These are phyloP conservation scores for Cladophialophora exuberans DNA, from an alignment of 2,329 filamentous ascomycete species.

Conservation along the genomic window DNA sequence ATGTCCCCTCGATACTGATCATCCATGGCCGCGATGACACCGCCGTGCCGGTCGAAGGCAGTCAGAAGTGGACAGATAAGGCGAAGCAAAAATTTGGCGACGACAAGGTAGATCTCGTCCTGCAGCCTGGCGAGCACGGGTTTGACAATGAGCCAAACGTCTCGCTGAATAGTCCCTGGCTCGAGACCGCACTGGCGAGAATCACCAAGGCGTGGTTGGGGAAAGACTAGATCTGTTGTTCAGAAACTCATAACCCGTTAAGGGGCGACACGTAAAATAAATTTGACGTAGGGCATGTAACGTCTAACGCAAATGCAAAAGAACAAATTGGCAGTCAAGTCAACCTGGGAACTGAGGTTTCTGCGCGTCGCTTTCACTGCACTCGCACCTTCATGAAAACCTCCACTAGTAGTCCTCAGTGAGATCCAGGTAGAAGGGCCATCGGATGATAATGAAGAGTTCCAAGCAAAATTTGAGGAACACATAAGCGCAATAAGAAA, in stretches of 20 bases:
- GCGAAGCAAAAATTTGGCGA: neutral
- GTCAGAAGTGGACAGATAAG: slow-evolving; percentile 7
- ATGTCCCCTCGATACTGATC: slow-evolving; percentile 3
- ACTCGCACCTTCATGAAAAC: too few relatives aligned
- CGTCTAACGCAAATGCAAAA: too few relatives aligned
- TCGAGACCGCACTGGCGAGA: neutral
- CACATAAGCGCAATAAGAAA: too few relatives aligned
- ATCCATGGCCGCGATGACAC: slow-evolving; percentile 6
- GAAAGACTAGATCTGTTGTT: neutral
- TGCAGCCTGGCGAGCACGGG: slow-evolving; percentile 6
- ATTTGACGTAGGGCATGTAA: too few relatives aligned
- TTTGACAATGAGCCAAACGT: slow-evolving; percentile 2
- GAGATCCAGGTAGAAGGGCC: too few relatives aligned
- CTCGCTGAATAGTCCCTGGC: slow-evolving; percentile 1
- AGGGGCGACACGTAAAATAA: neutral
- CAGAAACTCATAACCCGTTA: neutral
- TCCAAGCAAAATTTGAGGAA: too few relatives aligned
- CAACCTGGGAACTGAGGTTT: too few relatives aligned
- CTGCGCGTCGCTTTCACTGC: too few relatives aligned
- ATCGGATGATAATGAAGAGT: too few relatives aligned
- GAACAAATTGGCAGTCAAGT: too few relatives aligned
- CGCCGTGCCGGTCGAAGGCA: slow-evolving; percentile 7
- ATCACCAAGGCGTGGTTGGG: slow-evolving; percentile 6
- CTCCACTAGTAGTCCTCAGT: too few relatives aligned
- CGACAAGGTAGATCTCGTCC: neutral